Evolutionary conservation across 1,284 basidiomycete species (phyloP), one percentile per base, ranked within the genome.

Genomic region (Sanghuangporus sanghuang): DNA sequence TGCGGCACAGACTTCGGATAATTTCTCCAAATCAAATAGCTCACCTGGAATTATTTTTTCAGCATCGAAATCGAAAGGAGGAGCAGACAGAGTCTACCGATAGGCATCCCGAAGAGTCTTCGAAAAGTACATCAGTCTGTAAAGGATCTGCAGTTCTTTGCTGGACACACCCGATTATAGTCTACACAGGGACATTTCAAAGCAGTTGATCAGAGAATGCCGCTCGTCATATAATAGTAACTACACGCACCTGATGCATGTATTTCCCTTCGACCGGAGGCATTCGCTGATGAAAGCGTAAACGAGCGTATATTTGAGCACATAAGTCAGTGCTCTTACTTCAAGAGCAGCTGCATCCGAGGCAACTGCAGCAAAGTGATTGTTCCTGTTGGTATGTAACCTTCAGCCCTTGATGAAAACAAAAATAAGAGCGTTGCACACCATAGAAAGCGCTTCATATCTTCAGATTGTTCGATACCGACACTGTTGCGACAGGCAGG

Each of bases 331-430:
- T 7, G 8, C 16, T n/a, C 44, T 18, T 53, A 86, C 87, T 81
- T 89, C 89, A 57, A 91, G 73, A 2, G 86, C 75, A 18, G 89
- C 89, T 67, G 86, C 84, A 73, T 91, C 89, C 32, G 86, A 87
- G 3, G 87, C 88, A 42, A 90, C 71, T 2, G 89, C 87, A 0
- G 88, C 85, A 71, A 91, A 90, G 71, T 91, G 89, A 69, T 90
- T 87, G 74, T 91, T 79, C 89, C 89, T 90, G 63, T 64, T 59
- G 21, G 23, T 52, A 27, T 8, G 50, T 27, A n/a, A 53, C 14
- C 12, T 21, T 54, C 48, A 61, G 48, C 38, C n/a, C 35, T 4
- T 35, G 16, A 16, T 8, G 9, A 14, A 32, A 32, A 48, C 48
- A n/a, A 18, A 44, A 54, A 8, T 53, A n/a, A 60, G 57, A 39